Conservation (phyloP, 1,139 yeast genomes). For the Magnusiomyces clavatus region DNA sequence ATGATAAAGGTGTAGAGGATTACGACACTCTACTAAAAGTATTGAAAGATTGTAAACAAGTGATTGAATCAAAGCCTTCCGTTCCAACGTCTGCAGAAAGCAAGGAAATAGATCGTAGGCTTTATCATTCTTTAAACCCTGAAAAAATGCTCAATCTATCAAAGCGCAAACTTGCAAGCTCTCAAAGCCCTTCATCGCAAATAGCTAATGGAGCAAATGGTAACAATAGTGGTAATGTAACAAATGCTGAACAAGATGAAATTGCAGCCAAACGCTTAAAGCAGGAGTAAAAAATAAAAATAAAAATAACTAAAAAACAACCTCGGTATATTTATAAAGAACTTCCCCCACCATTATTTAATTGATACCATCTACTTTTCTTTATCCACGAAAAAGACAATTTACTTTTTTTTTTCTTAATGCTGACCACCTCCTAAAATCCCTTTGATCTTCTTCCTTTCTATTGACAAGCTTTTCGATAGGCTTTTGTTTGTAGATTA, state of each 20-base stretch:
- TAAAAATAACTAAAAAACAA: not conserved
- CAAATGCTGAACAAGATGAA: not conserved
- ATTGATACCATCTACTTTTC: too few species aligned
- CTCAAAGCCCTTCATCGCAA: not conserved
- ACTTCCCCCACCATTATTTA: too few species aligned
- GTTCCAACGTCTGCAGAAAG: conserved; percentile 25
- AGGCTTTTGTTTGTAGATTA: too few species aligned
- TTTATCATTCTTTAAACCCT: conserved; percentile 26
- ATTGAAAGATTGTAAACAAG: conserved; percentile 21
- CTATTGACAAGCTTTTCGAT: too few species aligned
- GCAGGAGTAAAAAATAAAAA: not conserved
- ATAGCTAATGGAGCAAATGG: not conserved
- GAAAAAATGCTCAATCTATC: conserved; percentile 18
- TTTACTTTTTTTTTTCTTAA: too few species aligned
- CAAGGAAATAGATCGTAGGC: conserved; percentile 29
- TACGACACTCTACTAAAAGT: conserved; percentile 15
- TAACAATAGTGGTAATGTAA: not conserved
- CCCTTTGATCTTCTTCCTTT: too few species aligned
- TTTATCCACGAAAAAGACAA: too few species aligned
- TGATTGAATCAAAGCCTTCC: conserved; percentile 14
- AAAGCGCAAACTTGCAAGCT: conserved; percentile 8
- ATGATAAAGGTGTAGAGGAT: conserved; percentile 9
- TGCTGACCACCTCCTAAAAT: too few species aligned
- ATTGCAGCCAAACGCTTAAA: not conserved
- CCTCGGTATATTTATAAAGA: too few species aligned